phyloP scores from a whole-genome alignment of 345 rosid genomes.

The Rhizophora apiculata region DNA sequence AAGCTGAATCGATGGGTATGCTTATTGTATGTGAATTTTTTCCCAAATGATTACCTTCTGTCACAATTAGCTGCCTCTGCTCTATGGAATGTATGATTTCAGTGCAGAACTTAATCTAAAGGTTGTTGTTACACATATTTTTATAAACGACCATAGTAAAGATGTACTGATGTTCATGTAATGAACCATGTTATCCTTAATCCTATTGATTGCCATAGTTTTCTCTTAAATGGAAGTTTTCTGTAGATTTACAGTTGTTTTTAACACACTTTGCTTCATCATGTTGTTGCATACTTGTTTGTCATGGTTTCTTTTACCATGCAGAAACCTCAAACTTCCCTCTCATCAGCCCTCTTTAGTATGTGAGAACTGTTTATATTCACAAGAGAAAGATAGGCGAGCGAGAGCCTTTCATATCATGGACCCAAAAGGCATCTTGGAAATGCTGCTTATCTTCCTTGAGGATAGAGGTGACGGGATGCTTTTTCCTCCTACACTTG shows the following conservation, averaged over 20 bases:
- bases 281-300: conserved; percentile 3
- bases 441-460: conserved; percentile 79
- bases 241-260: not conserved
- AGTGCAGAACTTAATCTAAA: not conserved
- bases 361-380: conserved; percentile 84
- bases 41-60: not conserved
- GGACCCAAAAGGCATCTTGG: conserved; percentile 78
- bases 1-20: not conserved
- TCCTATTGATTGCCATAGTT: not conserved
- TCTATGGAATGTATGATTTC: not conserved
- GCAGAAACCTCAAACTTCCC: conserved; percentile 84
- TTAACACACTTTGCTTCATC: not conserved
- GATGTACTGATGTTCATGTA: not conserved
- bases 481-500: conserved; percentile 51
- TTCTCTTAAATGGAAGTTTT: not conserved
- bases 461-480: conserved; percentile 59
- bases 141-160: not conserved
- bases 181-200: not conserved
- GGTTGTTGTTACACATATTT: not conserved
- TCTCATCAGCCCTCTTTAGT: conserved; percentile 73
- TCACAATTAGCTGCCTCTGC: not conserved
- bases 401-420: conserved; percentile 85
- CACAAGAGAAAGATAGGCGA: conserved; percentile 57
- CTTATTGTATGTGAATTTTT: not conserved
- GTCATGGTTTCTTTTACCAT: not conserved